Evolutionary conservation across 2,329 filamentous ascomycete species (phyloP), one percentile per base, ranked within the genome.

Genomic region (Helminthosporium solani): DNA sequence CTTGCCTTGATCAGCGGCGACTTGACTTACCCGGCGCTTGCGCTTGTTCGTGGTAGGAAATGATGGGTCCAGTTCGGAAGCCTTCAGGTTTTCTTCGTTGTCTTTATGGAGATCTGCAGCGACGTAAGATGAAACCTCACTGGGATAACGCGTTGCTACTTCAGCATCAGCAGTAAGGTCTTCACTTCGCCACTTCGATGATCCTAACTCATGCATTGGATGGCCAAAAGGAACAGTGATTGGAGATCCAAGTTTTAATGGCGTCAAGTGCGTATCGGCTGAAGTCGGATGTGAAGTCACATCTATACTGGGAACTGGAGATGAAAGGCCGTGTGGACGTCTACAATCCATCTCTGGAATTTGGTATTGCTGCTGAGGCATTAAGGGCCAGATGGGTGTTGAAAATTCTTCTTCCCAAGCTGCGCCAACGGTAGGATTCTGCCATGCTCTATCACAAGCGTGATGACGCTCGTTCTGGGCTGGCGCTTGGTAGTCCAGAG

Each of bases 151-250:
- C 25, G 12, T 28, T 18, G 20, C 31, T 23, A 38, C 33, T 35
- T 35, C 33, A 9, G 15, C 33, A 9, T 11, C 7, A 21, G 53
- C 49, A 30, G 23, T 25, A 25, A 5, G 6, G 6, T 25, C 23
- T 25, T 25, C 23, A 25, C 23, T 25, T 25, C 6, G 23, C 23
- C 23, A 6, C 23, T 9, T 25, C 23, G 9, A 6, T 6, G 52
- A 47, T 15, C 33, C 40, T 48, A 57, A 52, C 7, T 50, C 23
- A 6, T 31, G n/a, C 19, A 40, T 31, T 3, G 41, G 27, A n/a
- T 44, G 48, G 15, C 50, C 53, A 15, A 47, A 20, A 20, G 44
- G 43, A 2, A 54, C 36, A 30, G 47, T 38, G 8, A 47, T 33
- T n/a, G 49, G 45, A 30, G 35, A 38, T 25, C 44, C 42, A 7